These are phyloP conservation scores for Penicillium pancosmium DNA, from an alignment of 495 filamentous ascomycete species.

Conservation along the genomic window DNA sequence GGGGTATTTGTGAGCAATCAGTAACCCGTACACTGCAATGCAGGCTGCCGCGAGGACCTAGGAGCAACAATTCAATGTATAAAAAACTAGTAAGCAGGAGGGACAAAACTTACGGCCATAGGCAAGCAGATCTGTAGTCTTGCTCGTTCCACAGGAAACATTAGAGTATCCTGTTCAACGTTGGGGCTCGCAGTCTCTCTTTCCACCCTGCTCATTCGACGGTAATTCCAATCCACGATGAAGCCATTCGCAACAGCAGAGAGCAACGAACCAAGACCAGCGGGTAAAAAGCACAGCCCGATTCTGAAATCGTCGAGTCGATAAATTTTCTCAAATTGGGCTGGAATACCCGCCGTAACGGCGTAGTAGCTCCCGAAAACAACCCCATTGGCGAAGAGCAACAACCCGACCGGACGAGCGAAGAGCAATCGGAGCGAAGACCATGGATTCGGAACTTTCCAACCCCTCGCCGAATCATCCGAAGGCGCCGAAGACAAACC, in stretches of 20 bases:
- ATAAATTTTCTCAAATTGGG: slow-evolving; percentile 31
- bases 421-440: slow-evolving; percentile 50
- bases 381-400: slow-evolving; percentile 48
- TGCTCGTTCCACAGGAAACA: slow-evolving; percentile 48
- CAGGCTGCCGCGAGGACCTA: slow-evolving; percentile 23
- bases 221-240: slow-evolving; percentile 54
- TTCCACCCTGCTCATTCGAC: slow-evolving; percentile 24
- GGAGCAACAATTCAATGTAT: background rate
- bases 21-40: slow-evolving; percentile 22
- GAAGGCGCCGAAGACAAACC: slow-evolving; percentile 35
- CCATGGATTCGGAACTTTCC: slow-evolving; percentile 30
- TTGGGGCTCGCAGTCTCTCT: slow-evolving; percentile 44
- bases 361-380: slow-evolving; percentile 43
- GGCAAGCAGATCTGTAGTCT: slow-evolving; percentile 45
- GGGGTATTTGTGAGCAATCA: slow-evolving; percentile 28
- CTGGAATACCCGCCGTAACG: slow-evolving; percentile 37
- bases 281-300: slow-evolving; percentile 40
- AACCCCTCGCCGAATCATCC: slow-evolving; percentile 38
- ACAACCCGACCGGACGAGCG: slow-evolving; percentile 55
- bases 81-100: background rate
- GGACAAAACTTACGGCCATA: slow-evolving; percentile 24
- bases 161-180: slow-evolving; percentile 39
- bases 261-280: slow-evolving; percentile 59
- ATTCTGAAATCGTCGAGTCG: slow-evolving; percentile 37
- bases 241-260: slow-evolving; percentile 82